Percentiles rank a stretch among this genome's conserved stretches.
These are phyloP conservation scores for Yamadazyma sp. DNA, from an alignment of 805 yeast species.

Conservation along the genomic window DNA sequence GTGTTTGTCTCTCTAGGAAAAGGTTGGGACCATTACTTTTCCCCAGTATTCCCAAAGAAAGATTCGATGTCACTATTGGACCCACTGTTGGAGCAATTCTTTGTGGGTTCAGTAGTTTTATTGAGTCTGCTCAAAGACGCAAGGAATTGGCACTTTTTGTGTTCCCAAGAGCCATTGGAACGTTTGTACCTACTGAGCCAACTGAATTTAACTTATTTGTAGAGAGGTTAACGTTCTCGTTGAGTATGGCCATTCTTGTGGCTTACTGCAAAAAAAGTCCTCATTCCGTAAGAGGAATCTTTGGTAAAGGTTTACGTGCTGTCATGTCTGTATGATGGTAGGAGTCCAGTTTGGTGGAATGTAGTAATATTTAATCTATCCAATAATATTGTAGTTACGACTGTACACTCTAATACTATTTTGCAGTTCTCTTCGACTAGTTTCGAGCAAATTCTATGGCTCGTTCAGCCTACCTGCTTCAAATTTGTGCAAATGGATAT, in stretches of 20 bases:
- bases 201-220: conserved; percentile 24
- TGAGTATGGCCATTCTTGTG: conserved; percentile 36
- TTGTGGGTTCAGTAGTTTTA: conserved; percentile 43
- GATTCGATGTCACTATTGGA: conserved; percentile 40
- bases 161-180: conserved; percentile 41
- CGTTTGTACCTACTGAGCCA: conserved; percentile 28
- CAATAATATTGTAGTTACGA: too few species aligned
- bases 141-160: conserved; percentile 50
- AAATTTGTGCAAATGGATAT: too few species aligned
- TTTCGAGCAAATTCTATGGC: too few species aligned
- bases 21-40: conserved; percentile 39
- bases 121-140: conserved; percentile 41
- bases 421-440: too few species aligned
- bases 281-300: conserved; percentile 34
- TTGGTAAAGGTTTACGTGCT: conserved; percentile 33
- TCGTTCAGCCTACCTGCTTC: too few species aligned
- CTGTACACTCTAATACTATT: too few species aligned
- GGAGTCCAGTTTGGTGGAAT: too few species aligned
- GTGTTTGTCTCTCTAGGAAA: conserved; percentile 44
- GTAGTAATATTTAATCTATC: too few species aligned
- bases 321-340: conserved; percentile 12
- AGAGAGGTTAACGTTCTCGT: conserved; percentile 32
- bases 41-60: conserved; percentile 32
- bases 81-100: conserved; percentile 40
- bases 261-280: conserved; percentile 32